Base-by-base conservation (phyloP, 495 filamentous ascomycete species). In the Neurospora sp. region DNA sequence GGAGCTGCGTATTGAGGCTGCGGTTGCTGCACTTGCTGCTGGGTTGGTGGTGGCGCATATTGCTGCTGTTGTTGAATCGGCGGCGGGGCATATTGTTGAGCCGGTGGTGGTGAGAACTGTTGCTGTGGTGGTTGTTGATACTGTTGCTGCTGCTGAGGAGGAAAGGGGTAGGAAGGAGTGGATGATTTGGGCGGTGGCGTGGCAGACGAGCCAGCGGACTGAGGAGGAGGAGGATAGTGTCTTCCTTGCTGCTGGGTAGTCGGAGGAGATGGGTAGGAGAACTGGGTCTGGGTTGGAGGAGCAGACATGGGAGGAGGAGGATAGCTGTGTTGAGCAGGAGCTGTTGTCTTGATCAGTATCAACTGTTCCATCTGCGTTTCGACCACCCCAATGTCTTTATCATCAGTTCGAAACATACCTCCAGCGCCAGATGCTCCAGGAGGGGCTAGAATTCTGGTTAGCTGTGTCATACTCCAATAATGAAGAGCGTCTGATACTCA, bases 271-370 rank as follows among this genome's bases (percentile, higher is more conserved):
- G 81, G 78, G 45, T 82, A 82, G 3, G 79, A 83, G 80, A 84
- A 85, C 71, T 82, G 82, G 69, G 83, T 78, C 75, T 84, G 81
- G 71, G 80, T 83, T 7, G 84, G 83, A 39, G 84, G 83, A 72
- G 81, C 79, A 14, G 80, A 82, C 73, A 77, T 74, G 68, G 80
- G 80, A 40, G 76, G 77, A 35, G 79, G 79, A 1, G 79, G 79
- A n/a, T 81, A 81, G 71, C 68, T 77, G 35, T 76, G 71, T 40
- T 72, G 69, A n/a, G 73, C 79, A 75, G 70, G n/a, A 37, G 31
- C 40, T 39, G 47, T 22, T 20, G 41, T 18, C 42, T 31, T 7
- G 12, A 71, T 74, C 37, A 72, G 69, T 59, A 65, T 70, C 42
- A 71, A 68, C 35, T 1, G 6, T 68, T 35, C 18, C 12, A 8